Percentiles rank a stretch among this genome's conserved stretches.
phyloP scores from a whole-genome alignment of 495 filamentous ascomycete genomes.

The Clohesyomyces aquaticus region DNA sequence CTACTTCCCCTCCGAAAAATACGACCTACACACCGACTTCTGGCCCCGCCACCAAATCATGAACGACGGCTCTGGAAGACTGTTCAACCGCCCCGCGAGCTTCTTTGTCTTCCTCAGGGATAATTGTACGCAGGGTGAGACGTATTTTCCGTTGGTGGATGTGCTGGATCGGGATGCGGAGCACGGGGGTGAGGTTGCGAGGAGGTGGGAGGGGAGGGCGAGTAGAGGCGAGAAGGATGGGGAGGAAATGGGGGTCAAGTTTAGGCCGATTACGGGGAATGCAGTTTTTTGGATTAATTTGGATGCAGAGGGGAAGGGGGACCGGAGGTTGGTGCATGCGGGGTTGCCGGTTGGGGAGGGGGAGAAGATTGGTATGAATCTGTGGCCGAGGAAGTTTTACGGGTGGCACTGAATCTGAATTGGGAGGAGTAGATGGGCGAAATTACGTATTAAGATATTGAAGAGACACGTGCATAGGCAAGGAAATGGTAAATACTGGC shows the following conservation, averaged over 20 bases:
- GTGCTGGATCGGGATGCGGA: conserved; percentile 22
- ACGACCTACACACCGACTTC: conserved; percentile 62
- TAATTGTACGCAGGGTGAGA: conserved; percentile 32
- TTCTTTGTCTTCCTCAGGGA: conserved; percentile 31
- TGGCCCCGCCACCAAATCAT: conserved; percentile 43
- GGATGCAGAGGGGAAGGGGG: conserved; percentile 51
- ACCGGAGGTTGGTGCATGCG: conserved; percentile 54
- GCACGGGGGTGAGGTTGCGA: conserved; percentile 1
- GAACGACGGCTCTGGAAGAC: conserved; percentile 13
- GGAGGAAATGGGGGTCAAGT: conserved; percentile 55
- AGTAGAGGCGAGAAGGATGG: conserved; percentile 12
- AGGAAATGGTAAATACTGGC: too few species aligned
- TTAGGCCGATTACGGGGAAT: conserved; percentile 55
- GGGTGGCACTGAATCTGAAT: too few species aligned
- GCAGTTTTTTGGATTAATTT: conserved; percentile 60
- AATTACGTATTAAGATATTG: too few species aligned
- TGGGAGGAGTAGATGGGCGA: too few species aligned
- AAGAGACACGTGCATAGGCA: too few species aligned
- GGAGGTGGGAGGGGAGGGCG: conserved; percentile 5
- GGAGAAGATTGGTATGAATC: conserved; percentile 59
- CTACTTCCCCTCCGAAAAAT: conserved; percentile 54
- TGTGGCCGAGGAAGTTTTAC: conserved; percentile 50
- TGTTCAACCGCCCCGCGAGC: conserved; percentile 48
- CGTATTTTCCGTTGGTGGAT: conserved; percentile 27
- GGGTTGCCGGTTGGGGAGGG: conserved; percentile 54